Base-by-base conservation (phyloP, 1,284 basidiomycete genomes). In the Leccinum subrobustum region DNA sequence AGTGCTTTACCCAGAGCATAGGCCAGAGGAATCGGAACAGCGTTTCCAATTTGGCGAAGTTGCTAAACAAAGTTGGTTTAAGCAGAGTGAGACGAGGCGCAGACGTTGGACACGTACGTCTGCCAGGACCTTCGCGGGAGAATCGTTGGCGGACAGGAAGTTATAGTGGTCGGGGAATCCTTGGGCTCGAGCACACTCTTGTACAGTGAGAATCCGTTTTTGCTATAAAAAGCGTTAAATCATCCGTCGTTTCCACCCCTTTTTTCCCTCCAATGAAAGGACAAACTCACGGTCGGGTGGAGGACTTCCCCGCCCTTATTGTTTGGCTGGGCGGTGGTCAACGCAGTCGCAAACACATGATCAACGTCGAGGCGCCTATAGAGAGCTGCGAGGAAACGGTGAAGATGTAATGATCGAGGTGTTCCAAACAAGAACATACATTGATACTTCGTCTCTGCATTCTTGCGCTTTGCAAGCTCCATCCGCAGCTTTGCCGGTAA, bases 41-140 rank as follows among this genome's bases (percentile, higher is more conserved):
- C 88, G 66, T 91, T 90, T 0, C 88, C 89, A 55, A 91, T 89
- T 66, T 90, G 88, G 47, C 80, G 77, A 58, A 83, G 74, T 84
- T 87, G 84, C 88, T 90, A 63, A n/a, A 60, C 16, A 56, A 29
- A 9, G 52, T 59, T 44, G 52, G 44, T 51, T 11, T 20, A 25
- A 52, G 47, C 11, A 4, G 47, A 20, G 4, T 7, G 16, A 11
- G 2, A 57, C 11, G 14, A 48, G 25, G 50, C 23, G 50, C 23
- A n/a, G 31, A 29, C 56, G 42, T 42, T 18, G 52, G 27, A 50
- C n/a, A 75, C 82, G 62, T 56, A 88, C 88, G 64, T 87, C 84
- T 20, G 75, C 64, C 1, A 83, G 63, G 18, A 78, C 67, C 47
- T 73, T 75, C 3, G 60, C 63, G 0, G 77, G 69, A 9, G 65